phyloP scores from a whole-genome alignment of 345 rosid genomes.

The Eucalyptus tenuipes region DNA sequence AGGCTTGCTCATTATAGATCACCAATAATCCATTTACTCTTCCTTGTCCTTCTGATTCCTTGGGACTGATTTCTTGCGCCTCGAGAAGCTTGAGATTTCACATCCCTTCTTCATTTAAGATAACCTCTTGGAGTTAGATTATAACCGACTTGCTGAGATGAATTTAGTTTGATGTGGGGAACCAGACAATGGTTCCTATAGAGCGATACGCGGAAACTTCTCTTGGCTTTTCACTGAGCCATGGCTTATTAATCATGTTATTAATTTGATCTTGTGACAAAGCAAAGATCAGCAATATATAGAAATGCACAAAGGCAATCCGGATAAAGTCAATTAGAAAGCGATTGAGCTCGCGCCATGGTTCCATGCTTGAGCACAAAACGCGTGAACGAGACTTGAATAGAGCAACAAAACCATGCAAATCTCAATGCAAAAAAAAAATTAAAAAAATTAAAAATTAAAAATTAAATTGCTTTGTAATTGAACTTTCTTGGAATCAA shows the following conservation, averaged over 20 bases:
- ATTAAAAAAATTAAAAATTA: no score
- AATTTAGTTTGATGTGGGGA: neutral
- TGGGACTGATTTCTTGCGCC: neutral
- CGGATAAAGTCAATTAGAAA: neutral
- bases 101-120: neutral
- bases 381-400: neutral
- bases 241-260: neutral
- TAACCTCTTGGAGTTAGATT: neutral
- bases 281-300: neutral
- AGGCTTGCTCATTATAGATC: neutral
- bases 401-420: neutral
- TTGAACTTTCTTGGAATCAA: neutral
- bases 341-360: neutral
- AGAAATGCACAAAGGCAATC: neutral
- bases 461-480: neutral
- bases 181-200: no score
- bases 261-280: neutral
- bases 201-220: no score
- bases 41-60: neutral
- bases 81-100: neutral
- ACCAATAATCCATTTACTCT: neutral
- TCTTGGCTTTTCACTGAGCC: no score
- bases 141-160: neutral
- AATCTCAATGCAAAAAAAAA: neutral
- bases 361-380: neutral